A percentile compares a stretch with the other conserved stretches of the same genome.
phyloP scores from a whole-genome alignment of 2,329 filamentous ascomycete species.

The Fusarium austroafricanum region DNA sequence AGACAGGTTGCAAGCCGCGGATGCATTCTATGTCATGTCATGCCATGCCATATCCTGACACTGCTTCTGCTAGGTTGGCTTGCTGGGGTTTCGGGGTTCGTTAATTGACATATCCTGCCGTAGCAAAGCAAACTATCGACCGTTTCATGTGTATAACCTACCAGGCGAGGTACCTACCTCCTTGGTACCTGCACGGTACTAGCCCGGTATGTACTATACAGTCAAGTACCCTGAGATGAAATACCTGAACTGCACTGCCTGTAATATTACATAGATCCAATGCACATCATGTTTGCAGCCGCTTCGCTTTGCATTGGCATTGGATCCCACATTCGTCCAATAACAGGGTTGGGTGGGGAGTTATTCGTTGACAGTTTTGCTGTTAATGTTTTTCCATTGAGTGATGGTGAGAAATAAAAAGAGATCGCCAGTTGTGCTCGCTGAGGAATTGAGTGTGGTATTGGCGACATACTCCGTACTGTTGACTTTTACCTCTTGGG shows the following conservation, averaged over 20 bases:
- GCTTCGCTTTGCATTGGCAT: constrained; percentile 28
- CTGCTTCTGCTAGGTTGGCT: not conserved
- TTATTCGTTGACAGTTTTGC: not conserved
- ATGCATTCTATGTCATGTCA: constrained; percentile 15
- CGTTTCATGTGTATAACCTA: constrained; percentile 19
- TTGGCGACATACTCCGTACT: constrained; percentile 6
- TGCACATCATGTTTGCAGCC: constrained; percentile 43
- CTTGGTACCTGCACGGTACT: not conserved
- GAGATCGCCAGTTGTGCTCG: not conserved
- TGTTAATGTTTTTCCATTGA: not conserved
- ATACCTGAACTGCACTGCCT: constrained; percentile 5
- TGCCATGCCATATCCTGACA: constrained; percentile 3
- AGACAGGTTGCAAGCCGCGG: constrained; percentile 28
- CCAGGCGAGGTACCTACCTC: not conserved
- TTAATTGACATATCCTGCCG: not conserved
- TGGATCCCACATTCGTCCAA: constrained; percentile 24
- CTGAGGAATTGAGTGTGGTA: not conserved
- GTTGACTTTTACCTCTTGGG: not conserved
- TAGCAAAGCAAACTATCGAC: constrained; percentile 5
- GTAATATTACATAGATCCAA: constrained; percentile 12
- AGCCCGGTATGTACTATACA: not conserved
- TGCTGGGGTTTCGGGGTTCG: not conserved
- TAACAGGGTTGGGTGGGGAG: not conserved
- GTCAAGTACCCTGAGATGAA: not conserved
- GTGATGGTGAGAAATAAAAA: not conserved